A percentile compares a stretch with the other conserved stretches of the same genome.
Evolutionary conservation across 306 rosid genomes (phyloP).

Genomic region (Prunus fruticosa): DNA sequence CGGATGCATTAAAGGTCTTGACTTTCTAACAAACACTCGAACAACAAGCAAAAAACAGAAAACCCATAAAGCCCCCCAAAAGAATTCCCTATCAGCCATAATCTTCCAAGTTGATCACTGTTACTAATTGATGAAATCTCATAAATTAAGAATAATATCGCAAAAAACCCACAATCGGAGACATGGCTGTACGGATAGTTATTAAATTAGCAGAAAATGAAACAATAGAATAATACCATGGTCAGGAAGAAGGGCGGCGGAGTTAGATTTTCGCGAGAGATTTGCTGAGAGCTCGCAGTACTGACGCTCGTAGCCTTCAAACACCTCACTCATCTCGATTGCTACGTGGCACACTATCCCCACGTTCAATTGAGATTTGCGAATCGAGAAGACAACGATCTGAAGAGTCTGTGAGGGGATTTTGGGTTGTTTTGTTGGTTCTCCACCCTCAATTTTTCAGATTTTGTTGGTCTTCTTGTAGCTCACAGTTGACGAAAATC

Average conservation of each 20-base stretch:
- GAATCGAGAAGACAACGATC: background rate
- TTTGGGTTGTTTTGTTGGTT: too few relatives aligned
- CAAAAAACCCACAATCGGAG: background rate
- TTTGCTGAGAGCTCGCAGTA: slow-evolving; percentile 89
- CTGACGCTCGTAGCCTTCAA: slow-evolving; percentile 91
- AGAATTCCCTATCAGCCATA: background rate
- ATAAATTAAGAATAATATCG: background rate
- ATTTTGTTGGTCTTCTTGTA: background rate
- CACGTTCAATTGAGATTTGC: background rate
- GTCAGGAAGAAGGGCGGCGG: slow-evolving; percentile 50
- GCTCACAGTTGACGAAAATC: background rate
- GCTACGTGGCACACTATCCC: background rate
- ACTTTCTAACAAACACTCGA: background rate
- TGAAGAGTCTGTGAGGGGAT: background rate
- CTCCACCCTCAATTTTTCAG: background rate
- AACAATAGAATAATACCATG: slow-evolving; percentile 31
- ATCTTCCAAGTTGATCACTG: background rate
- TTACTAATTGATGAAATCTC: background rate
- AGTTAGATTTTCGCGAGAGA: slow-evolving; percentile 74
- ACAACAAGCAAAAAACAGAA: background rate
- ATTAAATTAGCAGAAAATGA: background rate
- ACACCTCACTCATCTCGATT: slow-evolving; percentile 64
- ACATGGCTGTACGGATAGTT: background rate
- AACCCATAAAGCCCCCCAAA: background rate
- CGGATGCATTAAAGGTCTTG: background rate